phyloP scores from a whole-genome alignment of 2,329 filamentous ascomycete species.

The Pestalotiopsis sp. region DNA sequence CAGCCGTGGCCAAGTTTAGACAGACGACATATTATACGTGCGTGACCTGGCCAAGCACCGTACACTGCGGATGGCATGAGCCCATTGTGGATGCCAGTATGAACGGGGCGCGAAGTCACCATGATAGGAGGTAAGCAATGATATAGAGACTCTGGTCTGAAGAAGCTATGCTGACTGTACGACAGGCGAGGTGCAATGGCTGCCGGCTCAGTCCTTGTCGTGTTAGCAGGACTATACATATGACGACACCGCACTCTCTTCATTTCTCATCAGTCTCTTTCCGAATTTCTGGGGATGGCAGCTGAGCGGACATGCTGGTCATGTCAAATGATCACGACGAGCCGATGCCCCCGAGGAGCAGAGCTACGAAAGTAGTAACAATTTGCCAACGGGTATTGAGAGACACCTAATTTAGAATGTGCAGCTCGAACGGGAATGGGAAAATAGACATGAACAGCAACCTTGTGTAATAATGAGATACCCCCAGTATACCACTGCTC shows the following conservation, averaged over 20 bases:
- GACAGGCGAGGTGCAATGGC: conserved; percentile 8
- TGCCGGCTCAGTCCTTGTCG: not conserved
- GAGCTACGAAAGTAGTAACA: too few relatives aligned
- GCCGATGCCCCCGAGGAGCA: too few relatives aligned
- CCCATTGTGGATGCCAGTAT: conserved; percentile 33
- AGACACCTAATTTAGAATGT: not conserved
- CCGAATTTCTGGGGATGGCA: not conserved
- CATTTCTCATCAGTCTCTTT: not conserved
- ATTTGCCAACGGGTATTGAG: too few relatives aligned
- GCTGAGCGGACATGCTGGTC: not conserved
- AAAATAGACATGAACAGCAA: not conserved
- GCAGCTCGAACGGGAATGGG: not conserved
- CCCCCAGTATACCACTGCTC: not conserved
- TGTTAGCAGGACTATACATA: not conserved
- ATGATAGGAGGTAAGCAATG: conserved; percentile 12
- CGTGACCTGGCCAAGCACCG: conserved; percentile 29
- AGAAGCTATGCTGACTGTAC: conserved; percentile 17
- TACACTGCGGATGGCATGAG: conserved; percentile 41
- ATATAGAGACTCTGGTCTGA: conserved; percentile 17
- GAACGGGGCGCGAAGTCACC: conserved; percentile 14
- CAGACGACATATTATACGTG: conserved; percentile 43
- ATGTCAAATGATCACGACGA: not conserved
- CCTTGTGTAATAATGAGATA: not conserved
- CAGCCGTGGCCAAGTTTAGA: conserved; percentile 23
- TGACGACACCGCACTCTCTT: not conserved